Base-by-base conservation (phyloP, 192 early-diverging fungal genomes). In the Chytriomyces sp. region DNA sequence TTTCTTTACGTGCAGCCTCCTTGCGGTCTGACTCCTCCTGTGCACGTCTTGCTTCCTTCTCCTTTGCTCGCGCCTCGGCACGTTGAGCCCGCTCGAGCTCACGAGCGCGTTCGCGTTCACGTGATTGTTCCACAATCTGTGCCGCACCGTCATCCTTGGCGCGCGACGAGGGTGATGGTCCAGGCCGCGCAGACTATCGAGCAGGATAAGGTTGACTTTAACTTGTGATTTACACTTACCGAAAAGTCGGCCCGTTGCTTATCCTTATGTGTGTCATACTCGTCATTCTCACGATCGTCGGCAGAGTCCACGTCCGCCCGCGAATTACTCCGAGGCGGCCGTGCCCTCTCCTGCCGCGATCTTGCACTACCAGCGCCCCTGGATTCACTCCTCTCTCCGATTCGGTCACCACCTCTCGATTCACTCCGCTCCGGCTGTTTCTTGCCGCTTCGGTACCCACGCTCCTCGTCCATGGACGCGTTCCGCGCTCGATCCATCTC, bases 11-110 rank as follows among this genome's bases (percentile, higher is more conserved):
- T 7, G 44, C 65, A 6, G 44, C 65, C 28, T 8, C 52, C 22
- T 49, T 49, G 17, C 44, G 44, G 14, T 49, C 44, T 17, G 14
- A 4, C 31, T 68, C 65, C 36, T 53, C 65, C 33, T 56, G 65
- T 33, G 54, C 54, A 10, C 39, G 52, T 36, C 34, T 30, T 17
- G 52, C 65, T 19, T 30, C 54, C 65, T 68, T 56, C 19, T 68
- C 65, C 17, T 34, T 12, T 12, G 62, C 62, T 22, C 62, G 62
- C 12, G 62, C 54, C 33, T 68, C 65, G 25, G 33, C 34, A 14
- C 65, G 19, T n/a, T 55, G 49, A 25, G 28, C 2, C n/a, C 65
- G 65, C 30, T 68, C 65, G 26, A 38, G 5, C 19, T 68, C 65
- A 58, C 56, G 56, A 25, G 17, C 56, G 17, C 26, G 26, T 30